Percentiles rank a stretch among this genome's conserved stretches.
phyloP scores from a whole-genome alignment of 2,329 filamentous ascomycete species.

The Botrytis medusae region DNA sequence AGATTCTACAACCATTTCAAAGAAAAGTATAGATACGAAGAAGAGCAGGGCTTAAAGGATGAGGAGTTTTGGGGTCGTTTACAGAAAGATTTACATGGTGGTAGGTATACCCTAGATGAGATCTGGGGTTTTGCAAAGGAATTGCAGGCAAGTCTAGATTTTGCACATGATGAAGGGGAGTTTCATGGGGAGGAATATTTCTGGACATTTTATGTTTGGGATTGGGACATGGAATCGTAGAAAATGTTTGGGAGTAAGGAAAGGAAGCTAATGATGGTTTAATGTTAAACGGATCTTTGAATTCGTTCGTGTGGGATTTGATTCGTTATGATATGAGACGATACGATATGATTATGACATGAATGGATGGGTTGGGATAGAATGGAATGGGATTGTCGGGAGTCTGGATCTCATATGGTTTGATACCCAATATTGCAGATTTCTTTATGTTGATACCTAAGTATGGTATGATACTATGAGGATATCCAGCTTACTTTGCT shows the following conservation, averaged over 20 bases:
- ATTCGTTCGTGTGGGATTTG: background rate
- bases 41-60: background rate
- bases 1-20: background rate
- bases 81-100: conserved; percentile 20
- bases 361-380: background rate
- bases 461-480: background rate
- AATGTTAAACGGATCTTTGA: background rate
- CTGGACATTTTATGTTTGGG: conserved; percentile 13
- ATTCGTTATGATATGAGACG: background rate
- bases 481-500: background rate
- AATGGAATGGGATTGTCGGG: background rate
- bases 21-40: background rate
- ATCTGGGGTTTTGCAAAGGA: conserved; percentile 35
- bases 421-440: background rate
- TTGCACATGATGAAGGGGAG: background rate
- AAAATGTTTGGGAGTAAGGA: no score
- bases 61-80: conserved; percentile 10
- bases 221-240: background rate
- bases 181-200: background rate
- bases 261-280: background rate
- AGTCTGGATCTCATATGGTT: background rate
- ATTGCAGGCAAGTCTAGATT: conserved; percentile 32
- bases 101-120: conserved; percentile 31
- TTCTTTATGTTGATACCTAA: background rate
- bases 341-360: background rate